Base-by-base conservation (phyloP, 345 rosid species). In the Populus ilicifolia region DNA sequence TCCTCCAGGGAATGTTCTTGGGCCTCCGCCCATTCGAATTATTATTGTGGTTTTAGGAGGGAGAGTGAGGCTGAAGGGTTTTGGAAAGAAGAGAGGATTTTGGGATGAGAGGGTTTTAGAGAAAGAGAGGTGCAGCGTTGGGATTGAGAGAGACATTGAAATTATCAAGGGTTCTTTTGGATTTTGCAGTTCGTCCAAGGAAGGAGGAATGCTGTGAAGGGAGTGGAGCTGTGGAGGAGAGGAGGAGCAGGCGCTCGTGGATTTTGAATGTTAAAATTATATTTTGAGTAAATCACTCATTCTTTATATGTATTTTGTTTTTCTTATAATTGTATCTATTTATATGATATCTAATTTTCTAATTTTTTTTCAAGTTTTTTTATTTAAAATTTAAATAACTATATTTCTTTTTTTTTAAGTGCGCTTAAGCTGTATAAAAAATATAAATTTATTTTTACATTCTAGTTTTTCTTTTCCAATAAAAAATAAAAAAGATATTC, bases 21-120 rank as follows among this genome's bases (percentile, higher is more conserved):
- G 98, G 61, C 93, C 94, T 9, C 94, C 97, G 72, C 98, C 97
- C 97, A 92, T 92, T 30, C 96, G 92, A 76, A 96, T 91, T 16
- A 92, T 91, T 13, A 84, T 27, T 8, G 89, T 78, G 36, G 85
- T 36, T 70, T 74, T 78, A 27, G 75, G 66, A 2, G 50, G 85
- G 54, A 75, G 77, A 25, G 87, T 80, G 76, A 86, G 87, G 48
- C 70, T 59, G 2, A 87, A 83, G 62, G 69, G 70, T n/a, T 82
- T 79, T 25, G 79, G 81, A 33, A 88, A 82, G 81, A 35, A 25
- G 81, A 21, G 18, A 36, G 36, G 33, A 21, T 20, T 59, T 67
- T 61, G 67, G 68, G 80, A 35, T n/a, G 81, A 30, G 6, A 67
- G 25, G 44, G 41, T 20, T 41, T 52, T 70, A 36, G 56, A 25